These are phyloP conservation scores for Gentiana straminea DNA, from an alignment of 257 asterid genomes.

Conservation along the genomic window DNA sequence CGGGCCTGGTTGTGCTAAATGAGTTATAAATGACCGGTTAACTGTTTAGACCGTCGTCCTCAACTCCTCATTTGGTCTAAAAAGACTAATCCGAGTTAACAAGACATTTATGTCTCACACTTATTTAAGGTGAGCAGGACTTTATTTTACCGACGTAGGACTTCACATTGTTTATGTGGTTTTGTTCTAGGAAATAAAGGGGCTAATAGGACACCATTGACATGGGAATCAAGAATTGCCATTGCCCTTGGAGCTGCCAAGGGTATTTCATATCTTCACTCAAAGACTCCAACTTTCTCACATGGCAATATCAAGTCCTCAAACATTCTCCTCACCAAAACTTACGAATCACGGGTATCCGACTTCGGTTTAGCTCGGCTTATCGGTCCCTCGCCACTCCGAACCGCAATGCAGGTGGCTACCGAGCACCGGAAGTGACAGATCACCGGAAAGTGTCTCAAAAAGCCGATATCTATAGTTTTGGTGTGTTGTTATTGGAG, in stretches of 20 bases:
- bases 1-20: constrained; percentile 31
- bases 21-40: no score
- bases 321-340: constrained; percentile 35
- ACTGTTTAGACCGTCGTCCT: no score
- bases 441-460: constrained; percentile 26
- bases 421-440: constrained; percentile 44
- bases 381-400: constrained; percentile 18
- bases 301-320: constrained; percentile 65
- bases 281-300: constrained; percentile 15
- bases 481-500: constrained; percentile 41
- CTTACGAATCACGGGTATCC: constrained; percentile 24
- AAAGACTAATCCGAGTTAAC: no score
- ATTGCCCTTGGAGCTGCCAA: constrained; percentile 32
- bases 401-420: constrained; percentile 18
- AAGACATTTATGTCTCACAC: no score
- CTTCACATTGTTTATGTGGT: constrained; percentile 45
- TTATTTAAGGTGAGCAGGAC: no score
- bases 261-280: constrained; percentile 45
- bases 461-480: constrained; percentile 41
- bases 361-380: constrained; percentile 40
- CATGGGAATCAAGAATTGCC: constrained; percentile 30
- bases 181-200: constrained; percentile 15
- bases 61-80: no score
- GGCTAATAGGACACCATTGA: constrained; percentile 11
- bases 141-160: no score